A percentile compares a stretch with the other conserved stretches of the same genome.
These are phyloP conservation scores for Amanita exitialis DNA, from an alignment of 768 basidiomycete genomes.

Conservation along the genomic window DNA sequence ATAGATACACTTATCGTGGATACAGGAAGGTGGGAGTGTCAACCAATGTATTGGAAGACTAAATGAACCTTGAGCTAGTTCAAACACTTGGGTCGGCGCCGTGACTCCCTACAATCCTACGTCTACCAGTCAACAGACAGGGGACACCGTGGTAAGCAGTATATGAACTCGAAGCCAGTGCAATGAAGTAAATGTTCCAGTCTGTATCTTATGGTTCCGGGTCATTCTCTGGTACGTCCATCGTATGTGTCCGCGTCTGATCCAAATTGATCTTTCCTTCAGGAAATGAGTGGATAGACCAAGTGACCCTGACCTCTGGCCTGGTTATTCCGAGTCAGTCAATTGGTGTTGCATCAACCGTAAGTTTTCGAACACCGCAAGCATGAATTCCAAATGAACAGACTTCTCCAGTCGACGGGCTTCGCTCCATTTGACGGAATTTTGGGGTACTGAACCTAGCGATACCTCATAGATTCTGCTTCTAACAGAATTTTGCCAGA, in stretches of 20 bases:
- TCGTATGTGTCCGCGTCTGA: background rate
- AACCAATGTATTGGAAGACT: background rate
- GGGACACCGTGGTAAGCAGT: conserved; percentile 34
- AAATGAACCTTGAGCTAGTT: conserved; percentile 27
- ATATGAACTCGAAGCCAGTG: background rate
- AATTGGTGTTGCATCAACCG: conserved; percentile 48
- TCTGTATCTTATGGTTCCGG: conserved; percentile 53
- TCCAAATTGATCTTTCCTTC: background rate
- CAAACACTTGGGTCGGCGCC: conserved; percentile 70
- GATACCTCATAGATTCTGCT: background rate
- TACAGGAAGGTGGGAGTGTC: conserved; percentile 37
- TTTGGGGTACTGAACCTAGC: conserved; percentile 35
- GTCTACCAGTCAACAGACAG: conserved; percentile 36
- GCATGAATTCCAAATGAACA: background rate
- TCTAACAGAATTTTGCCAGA: conserved; percentile 18
- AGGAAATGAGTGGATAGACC: conserved; percentile 43
- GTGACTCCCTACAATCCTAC: conserved; percentile 32
- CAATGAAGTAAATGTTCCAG: conserved; percentile 16
- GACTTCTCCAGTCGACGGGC: conserved; percentile 23
- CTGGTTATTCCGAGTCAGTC: conserved; percentile 42
- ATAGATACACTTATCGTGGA: conserved; percentile 48
- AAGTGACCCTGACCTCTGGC: conserved; percentile 37
- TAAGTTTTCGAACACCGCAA: conserved; percentile 1
- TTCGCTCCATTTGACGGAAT: conserved; percentile 52
- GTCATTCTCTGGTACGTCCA: conserved; percentile 38